Evolutionary conservation across 225 moss, liverwort and hornwort species (phyloP), one percentile per base, ranked within the genome.

Genomic region (Anthoceros angustus): DNA sequence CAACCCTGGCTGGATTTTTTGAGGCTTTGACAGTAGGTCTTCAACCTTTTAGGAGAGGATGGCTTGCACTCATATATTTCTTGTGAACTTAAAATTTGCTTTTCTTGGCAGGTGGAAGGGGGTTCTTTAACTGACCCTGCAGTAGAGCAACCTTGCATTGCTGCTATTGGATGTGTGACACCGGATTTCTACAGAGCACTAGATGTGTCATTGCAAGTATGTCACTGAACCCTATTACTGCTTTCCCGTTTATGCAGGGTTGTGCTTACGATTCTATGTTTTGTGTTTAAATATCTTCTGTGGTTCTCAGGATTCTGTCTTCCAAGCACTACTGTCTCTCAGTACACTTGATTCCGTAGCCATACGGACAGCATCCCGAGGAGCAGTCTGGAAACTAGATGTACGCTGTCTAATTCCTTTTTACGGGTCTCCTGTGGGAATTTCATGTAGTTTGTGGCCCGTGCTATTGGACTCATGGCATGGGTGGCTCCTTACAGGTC

Each of bases 121-220:
- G 98, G 89, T 61, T 89, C 86, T 9, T 60, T 74, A 65, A 72
- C 66, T 42, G 98, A 98, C 68, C 55, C 77, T 66, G 98, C 87
- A 61, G 87, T 92, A 45, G 67, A 80, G 61, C 86, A 76, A 43
- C 98, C 98, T 72, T 89, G 92, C 76, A 60, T 73, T 66, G 76
- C 81, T 60, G 87, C 86, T 64, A 74, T 98, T 7, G 76, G 76
- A 67, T 84, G 92, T 80, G 67, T 98, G 74, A 85, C 83, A 40
- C 65, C 75, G 42, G 86, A 83, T 10, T 86, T 98, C 67, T 89
- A 80, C 62, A 65, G 67, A 61, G 67, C 74, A 63, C 81, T 92
- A 40, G 66, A 70, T 42, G 26, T 62, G 68, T 62, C 61, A 67
- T 45, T 76, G 72, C 86, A 88, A 89, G 93, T 93, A 76, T 77